Conservation (phyloP, 2,329 filamentous ascomycete species). For the Colletotrichum abscissum region DNA sequence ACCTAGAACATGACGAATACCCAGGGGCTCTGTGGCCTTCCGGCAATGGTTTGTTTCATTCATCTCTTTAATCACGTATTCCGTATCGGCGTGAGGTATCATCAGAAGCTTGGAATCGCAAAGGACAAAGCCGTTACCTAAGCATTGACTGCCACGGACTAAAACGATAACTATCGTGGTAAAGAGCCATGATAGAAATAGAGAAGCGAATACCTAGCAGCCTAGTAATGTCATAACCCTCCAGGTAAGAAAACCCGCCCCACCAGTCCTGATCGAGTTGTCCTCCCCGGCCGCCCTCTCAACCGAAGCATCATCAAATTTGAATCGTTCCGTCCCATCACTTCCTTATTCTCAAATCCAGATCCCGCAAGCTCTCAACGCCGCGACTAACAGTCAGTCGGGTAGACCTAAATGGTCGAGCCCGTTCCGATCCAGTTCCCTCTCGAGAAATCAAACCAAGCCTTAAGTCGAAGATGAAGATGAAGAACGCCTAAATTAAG, state of each 20-base stretch:
- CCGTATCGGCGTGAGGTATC: too few relatives aligned
- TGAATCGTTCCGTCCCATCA: not conserved
- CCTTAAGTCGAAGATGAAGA: not conserved
- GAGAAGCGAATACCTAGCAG: not conserved
- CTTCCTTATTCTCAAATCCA: not conserved
- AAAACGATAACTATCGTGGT: not conserved
- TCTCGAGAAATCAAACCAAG: not conserved
- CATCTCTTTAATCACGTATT: too few relatives aligned
- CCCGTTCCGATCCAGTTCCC: not conserved
- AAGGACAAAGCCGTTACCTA: not conserved
- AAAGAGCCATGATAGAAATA: conserved; percentile 15
- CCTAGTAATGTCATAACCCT: conserved; percentile 5
- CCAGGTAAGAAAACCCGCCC: not conserved
- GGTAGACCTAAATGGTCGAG: not conserved
- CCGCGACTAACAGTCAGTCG: not conserved
- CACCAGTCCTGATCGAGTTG: not conserved
- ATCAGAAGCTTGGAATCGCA: too few relatives aligned
- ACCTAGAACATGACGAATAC: too few relatives aligned
- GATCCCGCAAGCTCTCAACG: not conserved
- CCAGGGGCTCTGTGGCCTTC: too few relatives aligned
- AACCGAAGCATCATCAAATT: not conserved
- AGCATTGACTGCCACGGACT: conserved; percentile 8
- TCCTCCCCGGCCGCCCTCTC: not conserved
- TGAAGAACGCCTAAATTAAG: not conserved
- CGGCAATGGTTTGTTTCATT: too few relatives aligned